A percentile compares a stretch with the other conserved stretches of the same genome.
phyloP scores from a whole-genome alignment of 352 stramenopile genomes.

The Phytopythium kandeliae region DNA sequence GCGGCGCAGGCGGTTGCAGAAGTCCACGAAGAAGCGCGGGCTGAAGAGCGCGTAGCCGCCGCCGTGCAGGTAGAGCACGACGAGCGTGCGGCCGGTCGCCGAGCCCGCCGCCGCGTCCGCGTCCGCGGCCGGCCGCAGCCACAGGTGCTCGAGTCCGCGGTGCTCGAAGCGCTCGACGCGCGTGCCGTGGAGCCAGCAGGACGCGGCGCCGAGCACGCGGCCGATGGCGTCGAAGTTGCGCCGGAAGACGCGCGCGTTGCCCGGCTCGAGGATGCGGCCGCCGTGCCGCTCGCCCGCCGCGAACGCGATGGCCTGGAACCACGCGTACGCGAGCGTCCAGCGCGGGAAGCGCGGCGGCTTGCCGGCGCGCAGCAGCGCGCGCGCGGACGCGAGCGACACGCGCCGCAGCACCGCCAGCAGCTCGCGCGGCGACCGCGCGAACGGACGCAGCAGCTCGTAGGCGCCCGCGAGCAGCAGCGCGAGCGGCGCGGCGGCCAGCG shows the following conservation, averaged over 20 bases:
- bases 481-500: constrained; percentile 11
- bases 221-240: constrained; percentile 32
- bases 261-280: constrained; percentile 27
- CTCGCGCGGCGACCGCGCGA: constrained; percentile 26
- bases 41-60: constrained; percentile 50
- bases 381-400: constrained; percentile 13
- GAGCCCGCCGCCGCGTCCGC: neutral
- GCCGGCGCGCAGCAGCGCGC: constrained; percentile 16
- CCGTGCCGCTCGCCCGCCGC: constrained; percentile 20
- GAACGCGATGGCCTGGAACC: constrained; percentile 31
- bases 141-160: constrained; percentile 47
- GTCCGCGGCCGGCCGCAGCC: constrained; percentile 18
- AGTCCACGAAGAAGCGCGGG: constrained; percentile 45
- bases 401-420: constrained; percentile 17
- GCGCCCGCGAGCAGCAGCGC: constrained; percentile 15
- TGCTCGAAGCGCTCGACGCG: constrained; percentile 22
- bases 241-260: constrained; percentile 27
- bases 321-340: constrained; percentile 38
- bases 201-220: constrained; percentile 16
- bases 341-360: constrained; percentile 23
- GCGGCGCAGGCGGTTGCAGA: constrained; percentile 30
- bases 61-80: constrained; percentile 57
- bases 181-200: constrained; percentile 21
- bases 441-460: constrained; percentile 35
- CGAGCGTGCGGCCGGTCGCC: constrained; percentile 10